Base-by-base conservation (phyloP, 2,329 filamentous ascomycete species). In the Epichloe amarillans region DNA sequence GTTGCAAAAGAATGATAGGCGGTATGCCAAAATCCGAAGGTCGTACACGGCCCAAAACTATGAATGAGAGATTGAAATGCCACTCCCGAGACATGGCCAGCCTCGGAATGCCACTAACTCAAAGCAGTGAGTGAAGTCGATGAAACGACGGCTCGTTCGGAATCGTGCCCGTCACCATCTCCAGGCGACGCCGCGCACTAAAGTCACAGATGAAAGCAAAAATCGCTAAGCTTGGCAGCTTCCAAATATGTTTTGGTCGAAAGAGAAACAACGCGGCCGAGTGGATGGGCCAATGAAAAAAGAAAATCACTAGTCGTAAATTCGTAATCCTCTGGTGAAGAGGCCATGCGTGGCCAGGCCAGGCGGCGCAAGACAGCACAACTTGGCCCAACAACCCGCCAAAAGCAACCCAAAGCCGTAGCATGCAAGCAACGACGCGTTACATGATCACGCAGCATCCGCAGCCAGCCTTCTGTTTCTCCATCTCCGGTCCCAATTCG, bases 371-470 rank as follows among this genome's bases (percentile, higher is more conserved):
- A 44, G 37, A 33, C 12, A 12, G 30, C 47, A 23, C 21, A 15
- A 30, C 14, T 38, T 30, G 36, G 15, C 12, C 4, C 4, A 10
- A 4, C n/a, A 19, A 17, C 19, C n/a, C 30, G 11, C 12, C 17
- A 42, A 14, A 12, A 15, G 15, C 14, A 46, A 37, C 15, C n/a
- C n/a, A 14, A 5, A 11, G 10, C 2, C 30, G 44, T 19, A 8
- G n/a, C 7, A 26, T 4, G 14, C 12, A 17, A 6, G 15, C 11
- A 14, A 23, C 10, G 36, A 12, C 15, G 21, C 12, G 19, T 66
- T 63, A 76, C 74, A 76, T 76, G 54, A 76, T 65, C 47, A 73
- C 63, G 56, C 74, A 76, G 64, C 74, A 76, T 45, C 71, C 72
- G 56, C 73, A 75, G n/a, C 70, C 70, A 4, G 62, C 64, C 46